phyloP scores from a whole-genome alignment of 352 stramenopile genomes.

The Halophytophthora polymorphica region DNA sequence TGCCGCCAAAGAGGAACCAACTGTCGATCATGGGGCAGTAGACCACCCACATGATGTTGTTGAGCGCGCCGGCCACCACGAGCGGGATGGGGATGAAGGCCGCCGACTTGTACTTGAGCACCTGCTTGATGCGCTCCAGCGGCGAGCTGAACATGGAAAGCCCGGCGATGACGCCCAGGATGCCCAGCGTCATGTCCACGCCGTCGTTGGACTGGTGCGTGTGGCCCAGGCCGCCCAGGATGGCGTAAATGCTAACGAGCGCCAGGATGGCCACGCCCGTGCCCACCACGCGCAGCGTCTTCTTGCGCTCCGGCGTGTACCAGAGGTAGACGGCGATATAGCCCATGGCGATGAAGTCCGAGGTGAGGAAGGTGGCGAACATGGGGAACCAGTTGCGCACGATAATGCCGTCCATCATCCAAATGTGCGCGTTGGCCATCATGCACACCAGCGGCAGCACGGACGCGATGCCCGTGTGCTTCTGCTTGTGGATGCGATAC shows the following conservation, averaged over 20 bases:
- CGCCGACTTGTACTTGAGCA: slow-evolving; percentile 32
- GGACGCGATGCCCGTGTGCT: slow-evolving; percentile 28
- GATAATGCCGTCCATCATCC: slow-evolving; percentile 33
- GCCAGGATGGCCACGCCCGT: slow-evolving; percentile 12
- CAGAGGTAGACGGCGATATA: slow-evolving; percentile 27
- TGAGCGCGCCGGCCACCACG: slow-evolving; percentile 22
- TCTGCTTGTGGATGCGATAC: slow-evolving; percentile 33
- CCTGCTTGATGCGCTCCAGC: slow-evolving; percentile 30
- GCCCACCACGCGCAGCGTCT: slow-evolving; percentile 15
- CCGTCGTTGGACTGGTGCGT: slow-evolving; percentile 32
- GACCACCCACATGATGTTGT: slow-evolving; percentile 36
- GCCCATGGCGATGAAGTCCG: slow-evolving; percentile 19
- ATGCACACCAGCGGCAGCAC: slow-evolving; percentile 35
- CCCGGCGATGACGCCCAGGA: slow-evolving; percentile 21
- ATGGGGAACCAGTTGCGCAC: slow-evolving; percentile 37
- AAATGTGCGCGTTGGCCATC: slow-evolving; percentile 30
- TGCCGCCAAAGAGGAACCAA: slow-evolving; percentile 34
- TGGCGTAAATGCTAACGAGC: slow-evolving; percentile 26
- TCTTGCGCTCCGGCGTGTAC: slow-evolving; percentile 26
- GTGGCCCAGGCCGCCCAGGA: slow-evolving; percentile 17
- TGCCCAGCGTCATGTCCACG: slow-evolving; percentile 25
- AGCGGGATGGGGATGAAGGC: slow-evolving; percentile 36
- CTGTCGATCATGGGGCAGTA: slow-evolving; percentile 31
- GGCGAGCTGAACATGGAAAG: slow-evolving; percentile 34
- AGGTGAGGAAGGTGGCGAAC: slow-evolving; percentile 31